A percentile compares a stretch with the other conserved stretches of the same genome.
These are phyloP conservation scores for Lycium ferocissimum DNA, from an alignment of 257 asterid species.

Conservation along the genomic window DNA sequence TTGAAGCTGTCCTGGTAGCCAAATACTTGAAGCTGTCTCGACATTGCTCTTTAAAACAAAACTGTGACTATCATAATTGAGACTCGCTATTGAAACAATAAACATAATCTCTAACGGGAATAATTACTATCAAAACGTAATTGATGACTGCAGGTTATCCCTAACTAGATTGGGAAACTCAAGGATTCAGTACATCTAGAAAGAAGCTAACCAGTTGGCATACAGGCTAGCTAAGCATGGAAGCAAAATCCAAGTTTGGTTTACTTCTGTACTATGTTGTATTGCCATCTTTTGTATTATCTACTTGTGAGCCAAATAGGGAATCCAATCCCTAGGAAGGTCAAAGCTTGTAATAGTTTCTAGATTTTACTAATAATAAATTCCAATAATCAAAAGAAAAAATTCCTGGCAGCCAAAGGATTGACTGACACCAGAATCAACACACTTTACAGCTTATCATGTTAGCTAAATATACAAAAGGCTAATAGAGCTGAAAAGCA, in stretches of 20 bases:
- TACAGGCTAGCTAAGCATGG: slow-evolving; percentile 7
- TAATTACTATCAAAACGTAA: not conserved
- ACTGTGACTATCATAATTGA: not conserved
- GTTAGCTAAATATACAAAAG: not conserved
- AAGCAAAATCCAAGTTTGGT: slow-evolving; percentile 1
- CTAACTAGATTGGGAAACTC: not conserved
- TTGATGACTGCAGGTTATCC: not conserved
- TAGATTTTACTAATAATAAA: slow-evolving; percentile 5
- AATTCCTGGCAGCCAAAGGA: not conserved
- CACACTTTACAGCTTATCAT: not conserved
- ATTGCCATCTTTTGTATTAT: slow-evolving; percentile 12
- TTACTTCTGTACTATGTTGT: not conserved
- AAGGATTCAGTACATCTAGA: not conserved
- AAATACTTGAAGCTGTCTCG: not conserved
- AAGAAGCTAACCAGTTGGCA: not conserved
- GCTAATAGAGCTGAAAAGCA: not conserved
- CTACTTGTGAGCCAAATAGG: not conserved
- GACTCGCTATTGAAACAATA: slow-evolving; percentile 1
- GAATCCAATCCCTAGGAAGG: not conserved
- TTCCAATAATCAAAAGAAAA: not conserved
- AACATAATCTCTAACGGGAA: not conserved
- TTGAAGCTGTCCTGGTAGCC: not conserved
- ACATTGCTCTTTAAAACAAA: slow-evolving; percentile 2
- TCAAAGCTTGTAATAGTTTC: not conserved
- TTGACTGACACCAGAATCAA: not conserved